Base-by-base conservation (phyloP, 2,329 filamentous ascomycete species). In the Aspergillus neoniger region DNA sequence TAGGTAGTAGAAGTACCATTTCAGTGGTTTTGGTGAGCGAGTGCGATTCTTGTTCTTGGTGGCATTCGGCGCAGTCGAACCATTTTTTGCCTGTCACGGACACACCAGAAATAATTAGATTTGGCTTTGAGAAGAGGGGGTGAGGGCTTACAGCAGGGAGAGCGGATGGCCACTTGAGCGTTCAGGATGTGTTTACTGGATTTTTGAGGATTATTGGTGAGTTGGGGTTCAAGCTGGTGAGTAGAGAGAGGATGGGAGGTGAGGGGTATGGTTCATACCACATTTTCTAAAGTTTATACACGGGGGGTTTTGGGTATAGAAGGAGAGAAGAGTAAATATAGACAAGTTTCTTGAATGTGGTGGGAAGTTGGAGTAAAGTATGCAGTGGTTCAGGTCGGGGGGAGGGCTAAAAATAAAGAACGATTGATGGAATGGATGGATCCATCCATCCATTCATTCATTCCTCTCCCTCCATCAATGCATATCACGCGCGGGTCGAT, bases 1-100 rank as follows among this genome's bases (percentile, higher is more conserved):
- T 28, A 8, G 25, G 25, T 28, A 28, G 25, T 28, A 8, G 7
- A 28, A 47, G 30, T 32, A 10, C 83, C 92, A 99, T 96, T 73
- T 99, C 95, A 69, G 88, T 84, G 65, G 83, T 84, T 79, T 96
- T 90, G 57, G 86, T 79, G 21, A 99, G 87, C 39, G 85, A 79
- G 76, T 98, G 95, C 63, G 82, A 79, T 77, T 96, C 90, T 63
- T 86, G 82, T 76, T 99, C 95, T 57, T 81, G 80, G 80, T 99
- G 95, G 81, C 95, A 99, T 76, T 97, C 90, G 66, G 91, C 91
- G 79, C 95, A 99, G 82, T 99, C 95, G 81, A 97, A 99, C 96
- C 96, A 99, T 83, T 96, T 97, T 63, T 87, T 86, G 82, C 91
- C 91, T 94, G 70, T 23, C 14, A 30, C n/a, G 17, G 8, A 17